Evolutionary conservation across 83 land plant genomes (phyloP).

Genomic region (Thuja plicata): DNA sequence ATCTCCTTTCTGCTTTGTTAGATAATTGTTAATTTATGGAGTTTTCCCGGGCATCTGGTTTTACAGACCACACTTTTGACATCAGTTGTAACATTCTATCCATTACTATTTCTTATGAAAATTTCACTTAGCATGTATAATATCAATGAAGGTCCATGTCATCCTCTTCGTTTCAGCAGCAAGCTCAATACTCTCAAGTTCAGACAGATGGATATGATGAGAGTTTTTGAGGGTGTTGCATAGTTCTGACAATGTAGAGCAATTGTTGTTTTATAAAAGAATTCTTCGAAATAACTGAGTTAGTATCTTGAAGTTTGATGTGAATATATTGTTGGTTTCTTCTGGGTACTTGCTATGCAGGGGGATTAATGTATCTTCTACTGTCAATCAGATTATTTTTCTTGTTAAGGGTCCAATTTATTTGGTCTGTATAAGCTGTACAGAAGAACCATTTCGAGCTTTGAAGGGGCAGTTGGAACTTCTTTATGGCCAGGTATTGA

Average conservation of each 20-base stretch:
- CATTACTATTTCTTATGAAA: not conserved
- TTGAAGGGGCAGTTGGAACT: slow-evolving; percentile 87
- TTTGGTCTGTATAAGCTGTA: slow-evolving; percentile 92
- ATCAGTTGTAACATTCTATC: not conserved
- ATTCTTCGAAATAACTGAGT: not conserved
- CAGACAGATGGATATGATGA: not conserved
- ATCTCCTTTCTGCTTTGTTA: not conserved
- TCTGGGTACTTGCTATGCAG: not conserved
- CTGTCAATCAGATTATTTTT: slow-evolving; percentile 75
- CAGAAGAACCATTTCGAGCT: slow-evolving; percentile 89
- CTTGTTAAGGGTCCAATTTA: slow-evolving; percentile 97
- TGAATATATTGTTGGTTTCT: not conserved
- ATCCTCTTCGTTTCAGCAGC: not conserved
- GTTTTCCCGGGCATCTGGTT: not conserved
- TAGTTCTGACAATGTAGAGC: not conserved
- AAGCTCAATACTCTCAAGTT: not conserved
- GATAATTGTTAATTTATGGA: not conserved
- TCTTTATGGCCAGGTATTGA: slow-evolving; percentile 89
- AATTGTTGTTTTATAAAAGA: not conserved
- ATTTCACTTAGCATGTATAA: not conserved
- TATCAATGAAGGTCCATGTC: not conserved
- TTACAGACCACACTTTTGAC: not conserved
- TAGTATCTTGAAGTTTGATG: not conserved
- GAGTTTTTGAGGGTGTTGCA: not conserved
- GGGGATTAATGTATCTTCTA: not conserved